phyloP scores from a whole-genome alignment of 495 filamentous ascomycete genomes.

The Annulohypoxylon stygium region DNA sequence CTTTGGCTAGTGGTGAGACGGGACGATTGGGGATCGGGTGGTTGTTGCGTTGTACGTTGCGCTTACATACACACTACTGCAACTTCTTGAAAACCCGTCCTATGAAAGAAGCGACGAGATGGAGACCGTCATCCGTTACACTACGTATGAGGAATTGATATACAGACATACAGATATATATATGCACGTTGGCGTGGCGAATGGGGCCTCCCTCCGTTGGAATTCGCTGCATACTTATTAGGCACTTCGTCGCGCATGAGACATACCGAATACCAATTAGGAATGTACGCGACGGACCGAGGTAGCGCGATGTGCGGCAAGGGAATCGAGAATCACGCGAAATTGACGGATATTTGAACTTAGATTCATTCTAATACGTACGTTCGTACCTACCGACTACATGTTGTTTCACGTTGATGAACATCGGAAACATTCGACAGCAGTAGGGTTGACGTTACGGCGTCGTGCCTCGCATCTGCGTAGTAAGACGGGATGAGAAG shows the following conservation, averaged over 20 bases:
- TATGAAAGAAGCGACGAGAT: background rate
- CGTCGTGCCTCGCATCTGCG: conserved; percentile 4
- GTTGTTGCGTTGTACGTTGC: background rate
- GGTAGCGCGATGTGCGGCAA: background rate
- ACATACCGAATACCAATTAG: conserved; percentile 4
- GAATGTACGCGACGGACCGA: background rate
- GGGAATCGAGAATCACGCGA: background rate
- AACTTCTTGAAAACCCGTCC: background rate
- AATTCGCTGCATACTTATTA: background rate
- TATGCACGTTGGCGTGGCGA: conserved; percentile 7
- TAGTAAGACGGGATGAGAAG: conserved; percentile 10
- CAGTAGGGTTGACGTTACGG: background rate
- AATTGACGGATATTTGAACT: background rate
- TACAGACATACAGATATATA: background rate
- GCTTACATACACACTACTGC: conserved; percentile 2
- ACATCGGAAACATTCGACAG: background rate
- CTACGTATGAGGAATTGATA: conserved; percentile 1
- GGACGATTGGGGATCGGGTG: background rate
- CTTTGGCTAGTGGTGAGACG: background rate
- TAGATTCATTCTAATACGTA: background rate
- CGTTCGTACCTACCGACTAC: background rate
- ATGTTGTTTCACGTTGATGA: background rate
- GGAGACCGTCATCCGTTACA: conserved; percentile 2
- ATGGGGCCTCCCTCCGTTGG: background rate
- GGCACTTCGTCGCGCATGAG: background rate